Evolutionary conservation across 257 asterid species (phyloP).

Genomic region (Marsdenia floribunda): DNA sequence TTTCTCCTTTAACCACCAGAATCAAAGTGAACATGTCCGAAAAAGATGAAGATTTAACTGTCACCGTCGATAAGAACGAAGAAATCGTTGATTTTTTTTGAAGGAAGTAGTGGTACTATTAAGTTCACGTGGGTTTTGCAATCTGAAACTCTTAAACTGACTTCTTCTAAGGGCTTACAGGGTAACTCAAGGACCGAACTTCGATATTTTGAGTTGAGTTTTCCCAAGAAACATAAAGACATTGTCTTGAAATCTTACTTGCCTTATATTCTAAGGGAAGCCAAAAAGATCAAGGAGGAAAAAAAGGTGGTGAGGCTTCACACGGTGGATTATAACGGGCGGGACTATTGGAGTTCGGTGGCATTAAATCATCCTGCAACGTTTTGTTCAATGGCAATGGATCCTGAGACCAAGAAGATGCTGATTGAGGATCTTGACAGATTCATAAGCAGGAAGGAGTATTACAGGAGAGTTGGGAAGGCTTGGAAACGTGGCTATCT

Average conservation of each 20-base stretch:
- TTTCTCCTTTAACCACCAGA: slow-evolving; percentile 43
- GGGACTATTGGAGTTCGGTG: slow-evolving; percentile 70
- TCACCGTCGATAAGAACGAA: slow-evolving; percentile 52
- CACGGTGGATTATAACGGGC: slow-evolving; percentile 59
- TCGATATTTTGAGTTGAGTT: slow-evolving; percentile 50
- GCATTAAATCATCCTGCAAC: slow-evolving; percentile 66
- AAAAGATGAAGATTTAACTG: slow-evolving; percentile 40
- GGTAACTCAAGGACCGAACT: slow-evolving; percentile 29
- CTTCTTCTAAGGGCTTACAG: slow-evolving; percentile 7
- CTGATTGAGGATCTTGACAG: slow-evolving; percentile 56
- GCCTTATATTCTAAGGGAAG: slow-evolving; percentile 31
- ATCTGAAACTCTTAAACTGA: slow-evolving; percentile 26
- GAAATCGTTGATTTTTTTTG: slow-evolving; percentile 39
- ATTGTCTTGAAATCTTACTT: slow-evolving; percentile 39
- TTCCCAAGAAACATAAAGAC: slow-evolving; percentile 48
- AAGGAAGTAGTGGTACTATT: slow-evolving; percentile 6
- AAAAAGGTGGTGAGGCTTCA: slow-evolving; percentile 47
- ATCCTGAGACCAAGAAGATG: slow-evolving; percentile 32
- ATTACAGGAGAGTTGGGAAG: slow-evolving; percentile 64
- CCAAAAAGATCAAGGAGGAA: slow-evolving; percentile 53
- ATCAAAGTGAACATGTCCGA: slow-evolving; percentile 57
- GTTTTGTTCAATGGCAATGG: slow-evolving; percentile 64
- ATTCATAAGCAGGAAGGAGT: slow-evolving; percentile 59
- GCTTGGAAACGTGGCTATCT: slow-evolving; percentile 85
- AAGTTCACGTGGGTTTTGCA: slow-evolving; percentile 52